These are phyloP conservation scores for Anisodus acutangulus DNA, from an alignment of 257 asterid genomes.

Conservation along the genomic window DNA sequence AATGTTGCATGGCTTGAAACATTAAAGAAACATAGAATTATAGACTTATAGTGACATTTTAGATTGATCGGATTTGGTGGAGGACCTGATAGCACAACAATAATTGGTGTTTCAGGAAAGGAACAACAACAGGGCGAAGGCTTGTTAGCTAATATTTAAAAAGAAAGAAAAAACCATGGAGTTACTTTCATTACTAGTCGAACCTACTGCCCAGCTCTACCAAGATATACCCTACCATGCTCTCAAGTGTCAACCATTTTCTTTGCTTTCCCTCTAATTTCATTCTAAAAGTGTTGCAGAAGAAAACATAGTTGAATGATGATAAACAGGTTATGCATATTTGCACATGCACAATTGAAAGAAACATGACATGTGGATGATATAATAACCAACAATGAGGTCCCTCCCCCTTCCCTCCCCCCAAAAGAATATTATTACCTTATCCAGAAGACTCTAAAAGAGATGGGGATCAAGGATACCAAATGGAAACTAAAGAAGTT, in stretches of 20 bases:
- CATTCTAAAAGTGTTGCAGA: not conserved
- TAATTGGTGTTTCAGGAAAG: not conserved
- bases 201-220: not conserved
- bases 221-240: not conserved
- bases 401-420: not conserved
- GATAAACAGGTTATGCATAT: slow-evolving; percentile 10
- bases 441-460: not conserved
- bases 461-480: not conserved
- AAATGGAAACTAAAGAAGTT: slow-evolving; percentile 3
- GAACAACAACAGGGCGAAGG: not conserved
- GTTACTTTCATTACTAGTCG: not conserved
- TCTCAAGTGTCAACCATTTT: not conserved
- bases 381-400: not conserved
- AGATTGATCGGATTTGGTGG: not conserved
- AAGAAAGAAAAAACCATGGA: not conserved
- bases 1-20: not conserved
- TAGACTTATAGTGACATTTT: not conserved
- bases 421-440: not conserved
- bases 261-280: not conserved
- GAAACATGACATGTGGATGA: not conserved
- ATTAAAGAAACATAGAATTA: not conserved
- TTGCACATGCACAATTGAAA: not conserved
- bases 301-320: not conserved
- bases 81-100: not conserved
- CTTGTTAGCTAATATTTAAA: not conserved